These are phyloP conservation scores for Pittosporum tobira DNA, from an alignment of 129 eudicot genomes.

Conservation along the genomic window DNA sequence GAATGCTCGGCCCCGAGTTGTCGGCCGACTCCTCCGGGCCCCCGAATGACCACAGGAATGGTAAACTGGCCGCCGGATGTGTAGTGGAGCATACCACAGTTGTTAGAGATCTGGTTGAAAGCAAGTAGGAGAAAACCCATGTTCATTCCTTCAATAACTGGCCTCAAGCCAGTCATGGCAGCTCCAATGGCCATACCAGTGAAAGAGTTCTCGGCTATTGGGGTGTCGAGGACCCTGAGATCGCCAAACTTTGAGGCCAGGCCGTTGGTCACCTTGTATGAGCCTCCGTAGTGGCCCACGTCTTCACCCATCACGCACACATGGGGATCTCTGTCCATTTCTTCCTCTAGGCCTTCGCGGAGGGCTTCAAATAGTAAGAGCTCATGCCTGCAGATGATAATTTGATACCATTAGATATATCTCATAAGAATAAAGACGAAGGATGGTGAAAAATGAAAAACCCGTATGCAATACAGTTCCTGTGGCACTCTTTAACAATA, in stretches of 20 bases:
- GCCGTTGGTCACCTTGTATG: slow-evolving; percentile 85
- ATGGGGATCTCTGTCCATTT: slow-evolving; percentile 69
- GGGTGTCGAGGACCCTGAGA: slow-evolving; percentile 80
- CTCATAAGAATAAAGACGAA: no score
- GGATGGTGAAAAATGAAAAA: no score
- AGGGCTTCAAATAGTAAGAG: slow-evolving; percentile 89
- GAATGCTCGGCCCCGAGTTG: slow-evolving; percentile 94
- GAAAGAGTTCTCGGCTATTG: slow-evolving; percentile 82
- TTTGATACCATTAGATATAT: neutral
- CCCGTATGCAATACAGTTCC: no score
- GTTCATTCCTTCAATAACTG: slow-evolving; percentile 85
- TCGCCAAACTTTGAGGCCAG: slow-evolving; percentile 75
- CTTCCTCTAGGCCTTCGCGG: slow-evolving; percentile 90
- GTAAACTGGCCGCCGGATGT: slow-evolving; percentile 88
- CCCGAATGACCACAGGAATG: slow-evolving; percentile 78
- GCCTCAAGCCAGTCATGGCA: slow-evolving; percentile 83
- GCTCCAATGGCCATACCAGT: slow-evolving; percentile 95
- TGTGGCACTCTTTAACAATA: no score
- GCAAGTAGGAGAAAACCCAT: slow-evolving; percentile 92
- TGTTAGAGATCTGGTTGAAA: slow-evolving; percentile 84
- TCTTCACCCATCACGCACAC: slow-evolving; percentile 94
- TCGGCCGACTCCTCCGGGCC: slow-evolving; percentile 89
- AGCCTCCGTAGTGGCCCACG: slow-evolving; percentile 92
- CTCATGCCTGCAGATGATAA: slow-evolving; percentile 52
- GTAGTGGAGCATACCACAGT: slow-evolving; percentile 96